A percentile compares a stretch with the other conserved stretches of the same genome.
phyloP scores from a whole-genome alignment of 129 eudicot genomes.

The Artemisia tridentata region DNA sequence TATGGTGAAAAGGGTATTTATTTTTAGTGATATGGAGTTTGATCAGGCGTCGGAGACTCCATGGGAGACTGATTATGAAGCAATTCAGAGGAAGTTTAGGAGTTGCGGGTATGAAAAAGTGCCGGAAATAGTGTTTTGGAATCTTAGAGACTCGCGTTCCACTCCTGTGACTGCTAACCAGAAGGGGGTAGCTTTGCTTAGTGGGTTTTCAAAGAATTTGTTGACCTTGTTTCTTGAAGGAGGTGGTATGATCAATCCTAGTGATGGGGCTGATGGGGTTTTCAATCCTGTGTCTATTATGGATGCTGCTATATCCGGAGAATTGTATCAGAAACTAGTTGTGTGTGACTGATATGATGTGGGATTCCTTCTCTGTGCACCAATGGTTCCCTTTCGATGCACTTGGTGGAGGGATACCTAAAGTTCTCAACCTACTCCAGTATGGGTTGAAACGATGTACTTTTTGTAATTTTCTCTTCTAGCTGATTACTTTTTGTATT shows the following conservation, averaged over 20 bases:
- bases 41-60: slow-evolving; percentile 36
- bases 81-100: slow-evolving; percentile 42
- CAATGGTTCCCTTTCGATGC: not conserved
- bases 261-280: not conserved
- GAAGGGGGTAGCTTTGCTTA: slow-evolving; percentile 48
- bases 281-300: slow-evolving; percentile 43
- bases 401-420: no score
- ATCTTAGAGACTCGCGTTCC: slow-evolving; percentile 43
- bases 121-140: slow-evolving; percentile 76
- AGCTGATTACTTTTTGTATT: no score
- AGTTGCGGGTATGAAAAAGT: slow-evolving; percentile 39
- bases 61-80: slow-evolving; percentile 67
- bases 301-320: slow-evolving; percentile 53
- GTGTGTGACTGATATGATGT: slow-evolving; percentile 46
- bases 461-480: no score
- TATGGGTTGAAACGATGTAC: no score
- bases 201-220: slow-evolving; percentile 62
- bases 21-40: slow-evolving; percentile 65
- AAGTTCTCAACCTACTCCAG: no score
- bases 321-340: slow-evolving; percentile 54
- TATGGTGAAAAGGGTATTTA: slow-evolving; percentile 61
- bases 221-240: slow-evolving; percentile 51
- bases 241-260: slow-evolving; percentile 32
- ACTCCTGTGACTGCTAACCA: slow-evolving; percentile 42
- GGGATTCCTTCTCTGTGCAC: not conserved